A percentile compares a stretch with the other conserved stretches of the same genome.
Evolutionary conservation across 805 yeast genomes (phyloP).

Genomic region (Wickerhamomyces rabaulensis): DNA sequence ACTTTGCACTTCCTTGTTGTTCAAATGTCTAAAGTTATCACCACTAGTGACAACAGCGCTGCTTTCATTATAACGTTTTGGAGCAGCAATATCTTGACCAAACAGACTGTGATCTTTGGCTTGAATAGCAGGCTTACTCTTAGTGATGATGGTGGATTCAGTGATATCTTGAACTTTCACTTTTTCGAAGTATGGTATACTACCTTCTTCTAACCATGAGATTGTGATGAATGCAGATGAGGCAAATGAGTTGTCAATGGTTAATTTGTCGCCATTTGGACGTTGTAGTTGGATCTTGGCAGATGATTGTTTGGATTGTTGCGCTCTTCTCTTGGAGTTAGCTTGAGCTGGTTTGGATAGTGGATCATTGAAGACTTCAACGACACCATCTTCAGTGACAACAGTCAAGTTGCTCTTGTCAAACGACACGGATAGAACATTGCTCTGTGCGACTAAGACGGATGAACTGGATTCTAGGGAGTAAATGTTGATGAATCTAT

Average conservation of each 20-base stretch:
- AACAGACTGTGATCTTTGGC: constrained; percentile 35
- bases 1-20: constrained; percentile 39
- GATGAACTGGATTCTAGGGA: constrained; percentile 38
- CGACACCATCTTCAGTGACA: constrained; percentile 67
- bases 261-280: constrained; percentile 31
- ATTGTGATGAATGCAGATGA: constrained; percentile 34
- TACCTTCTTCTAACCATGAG: constrained; percentile 61
- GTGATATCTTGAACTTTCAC: constrained; percentile 39
- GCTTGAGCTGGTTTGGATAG: constrained; percentile 21
- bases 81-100: constrained; percentile 44
- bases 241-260: constrained; percentile 27
- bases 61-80: constrained; percentile 55
- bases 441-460: constrained; percentile 67
- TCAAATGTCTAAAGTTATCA: constrained; percentile 52
- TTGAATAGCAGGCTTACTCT: constrained; percentile 36
- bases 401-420: constrained; percentile 40
- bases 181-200: constrained; percentile 51
- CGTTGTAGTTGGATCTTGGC: constrained; percentile 42
- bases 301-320: constrained; percentile 47
- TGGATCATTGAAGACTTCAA: constrained; percentile 69
- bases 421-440: constrained; percentile 43
- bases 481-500: constrained; percentile 75
- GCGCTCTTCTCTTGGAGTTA: constrained; percentile 40
- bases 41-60: constrained; percentile 61
- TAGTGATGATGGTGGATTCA: constrained; percentile 22